Evolutionary conservation across 768 basidiomycete species (phyloP).

Genomic region (Mycena vulgaris): DNA sequence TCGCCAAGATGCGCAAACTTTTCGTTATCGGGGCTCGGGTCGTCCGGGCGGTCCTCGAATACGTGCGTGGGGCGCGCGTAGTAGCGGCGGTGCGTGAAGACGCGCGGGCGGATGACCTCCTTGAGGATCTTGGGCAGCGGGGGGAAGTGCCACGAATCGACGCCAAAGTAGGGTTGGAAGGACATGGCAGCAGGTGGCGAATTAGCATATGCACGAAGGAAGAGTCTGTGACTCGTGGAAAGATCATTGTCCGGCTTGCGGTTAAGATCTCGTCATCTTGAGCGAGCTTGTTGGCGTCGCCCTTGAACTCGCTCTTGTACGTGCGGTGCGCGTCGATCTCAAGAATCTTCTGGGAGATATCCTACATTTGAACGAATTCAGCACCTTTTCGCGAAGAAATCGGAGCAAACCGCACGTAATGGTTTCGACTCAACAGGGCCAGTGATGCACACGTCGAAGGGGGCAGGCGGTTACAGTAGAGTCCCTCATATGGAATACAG

Average conservation of each 20-base stretch:
- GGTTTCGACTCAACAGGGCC: slow-evolving; percentile 79
- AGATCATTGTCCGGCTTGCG: slow-evolving; percentile 74
- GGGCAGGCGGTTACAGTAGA: too few relatives aligned
- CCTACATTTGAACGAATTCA: slow-evolving; percentile 59
- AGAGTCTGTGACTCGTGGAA: slow-evolving; percentile 54
- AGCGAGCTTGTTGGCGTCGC: slow-evolving; percentile 43
- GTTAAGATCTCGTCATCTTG: slow-evolving; percentile 88
- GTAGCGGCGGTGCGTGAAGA: slow-evolving; percentile 85
- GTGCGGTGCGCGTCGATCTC: slow-evolving; percentile 76
- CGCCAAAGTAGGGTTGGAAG: slow-evolving; percentile 53
- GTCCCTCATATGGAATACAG: too few relatives aligned
- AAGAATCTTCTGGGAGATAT: slow-evolving; percentile 75
- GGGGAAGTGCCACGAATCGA: slow-evolving; percentile 56
- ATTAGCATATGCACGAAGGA: too few relatives aligned
- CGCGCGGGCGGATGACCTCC: slow-evolving; percentile 61
- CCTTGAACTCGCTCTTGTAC: slow-evolving; percentile 49
- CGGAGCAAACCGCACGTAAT: slow-evolving; percentile 66
- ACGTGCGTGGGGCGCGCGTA: slow-evolving; percentile 79
- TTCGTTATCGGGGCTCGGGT: slow-evolving; percentile 88
- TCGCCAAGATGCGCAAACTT: slow-evolving; percentile 88
- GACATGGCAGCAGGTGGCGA: too few relatives aligned
- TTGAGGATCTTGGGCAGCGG: slow-evolving; percentile 71
- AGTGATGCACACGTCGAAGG: slow-evolving; percentile 78
- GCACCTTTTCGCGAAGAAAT: background rate
- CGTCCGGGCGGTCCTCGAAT: slow-evolving; percentile 81